Evolutionary conservation across 768 basidiomycete genomes (phyloP).

Genomic region (Naganishia vishniacii): DNA sequence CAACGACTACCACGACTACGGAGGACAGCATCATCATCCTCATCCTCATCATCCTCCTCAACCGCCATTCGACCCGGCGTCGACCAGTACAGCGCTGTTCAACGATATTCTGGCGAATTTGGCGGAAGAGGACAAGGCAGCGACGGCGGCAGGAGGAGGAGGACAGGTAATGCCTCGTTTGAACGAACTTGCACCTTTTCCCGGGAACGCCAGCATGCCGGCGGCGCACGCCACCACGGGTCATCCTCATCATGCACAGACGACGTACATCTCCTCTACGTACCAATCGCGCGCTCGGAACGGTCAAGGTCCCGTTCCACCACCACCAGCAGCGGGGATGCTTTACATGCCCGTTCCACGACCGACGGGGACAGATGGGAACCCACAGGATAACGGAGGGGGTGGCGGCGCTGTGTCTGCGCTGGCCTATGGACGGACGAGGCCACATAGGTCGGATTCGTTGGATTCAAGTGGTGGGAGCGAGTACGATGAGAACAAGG

Average conservation of each 20-base stretch:
- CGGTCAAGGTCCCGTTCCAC: conserved; percentile 3
- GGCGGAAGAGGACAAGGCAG: conserved; percentile 9
- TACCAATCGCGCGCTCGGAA: conserved; percentile 1
- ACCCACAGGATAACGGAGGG: background rate
- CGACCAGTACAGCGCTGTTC: conserved; percentile 8
- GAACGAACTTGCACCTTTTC: no score
- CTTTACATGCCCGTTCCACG: conserved; percentile 17
- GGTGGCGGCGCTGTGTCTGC: no score
- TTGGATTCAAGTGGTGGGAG: conserved; percentile 13
- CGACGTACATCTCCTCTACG: background rate
- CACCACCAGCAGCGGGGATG: conserved; percentile 14
- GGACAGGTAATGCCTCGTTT: no score
- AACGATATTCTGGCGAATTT: conserved; percentile 15
- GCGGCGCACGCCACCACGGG: no score
- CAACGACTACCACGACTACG: conserved; percentile 1
- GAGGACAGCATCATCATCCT: no score
- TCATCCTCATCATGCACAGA: no score
- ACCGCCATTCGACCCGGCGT: background rate
- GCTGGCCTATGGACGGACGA: background rate
- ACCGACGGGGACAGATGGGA: background rate
- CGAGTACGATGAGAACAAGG: conserved; percentile 15
- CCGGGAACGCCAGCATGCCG: no score
- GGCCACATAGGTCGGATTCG: conserved; percentile 10
- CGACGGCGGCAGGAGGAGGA: background rate
- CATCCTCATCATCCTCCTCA: no score